These are phyloP conservation scores for Xylaria hypoxylon DNA, from an alignment of 2,329 filamentous ascomycete species.

Conservation along the genomic window DNA sequence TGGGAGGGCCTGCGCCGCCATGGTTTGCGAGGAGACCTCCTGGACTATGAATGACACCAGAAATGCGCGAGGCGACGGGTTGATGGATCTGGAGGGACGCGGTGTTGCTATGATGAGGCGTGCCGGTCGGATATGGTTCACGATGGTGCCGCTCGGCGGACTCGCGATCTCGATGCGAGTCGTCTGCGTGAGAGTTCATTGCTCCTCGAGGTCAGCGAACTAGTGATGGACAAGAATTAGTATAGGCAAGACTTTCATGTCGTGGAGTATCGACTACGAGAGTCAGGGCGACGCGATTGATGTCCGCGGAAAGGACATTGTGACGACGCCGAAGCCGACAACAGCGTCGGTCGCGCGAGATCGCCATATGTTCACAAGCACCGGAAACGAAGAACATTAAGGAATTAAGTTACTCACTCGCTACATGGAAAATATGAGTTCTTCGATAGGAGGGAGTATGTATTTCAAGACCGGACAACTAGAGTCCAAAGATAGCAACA, in stretches of 20 bases:
- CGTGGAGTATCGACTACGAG: constrained; percentile 11
- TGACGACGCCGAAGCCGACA: constrained; percentile 7
- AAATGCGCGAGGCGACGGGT: constrained; percentile 84
- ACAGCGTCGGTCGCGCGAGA: constrained; percentile 19
- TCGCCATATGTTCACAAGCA: constrained; percentile 21
- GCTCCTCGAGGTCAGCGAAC: constrained; percentile 39
- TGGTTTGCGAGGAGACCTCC: constrained; percentile 86
- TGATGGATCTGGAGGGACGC: constrained; percentile 93
- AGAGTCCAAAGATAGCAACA: constrained; percentile 9
- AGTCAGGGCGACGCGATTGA: constrained; percentile 14
- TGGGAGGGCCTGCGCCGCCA: constrained; percentile 67
- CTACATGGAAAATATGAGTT: constrained; percentile 45
- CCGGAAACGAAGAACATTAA: constrained; percentile 30
- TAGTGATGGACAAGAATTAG: constrained; percentile 36
- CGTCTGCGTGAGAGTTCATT: constrained; percentile 56
- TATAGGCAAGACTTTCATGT: neutral
- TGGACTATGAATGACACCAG: constrained; percentile 88
- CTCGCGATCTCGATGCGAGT: constrained; percentile 72
- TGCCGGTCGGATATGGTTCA: constrained; percentile 70
- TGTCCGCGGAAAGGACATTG: neutral
- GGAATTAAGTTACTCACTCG: constrained; percentile 34
- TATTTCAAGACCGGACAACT: constrained; percentile 3
- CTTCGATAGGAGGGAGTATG: constrained; percentile 14
- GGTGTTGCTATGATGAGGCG: constrained; percentile 86
- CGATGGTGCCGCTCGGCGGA: constrained; percentile 71